Evolutionary conservation across 805 yeast genomes (phyloP).

Genomic region (Nakazawaea holstii): DNA sequence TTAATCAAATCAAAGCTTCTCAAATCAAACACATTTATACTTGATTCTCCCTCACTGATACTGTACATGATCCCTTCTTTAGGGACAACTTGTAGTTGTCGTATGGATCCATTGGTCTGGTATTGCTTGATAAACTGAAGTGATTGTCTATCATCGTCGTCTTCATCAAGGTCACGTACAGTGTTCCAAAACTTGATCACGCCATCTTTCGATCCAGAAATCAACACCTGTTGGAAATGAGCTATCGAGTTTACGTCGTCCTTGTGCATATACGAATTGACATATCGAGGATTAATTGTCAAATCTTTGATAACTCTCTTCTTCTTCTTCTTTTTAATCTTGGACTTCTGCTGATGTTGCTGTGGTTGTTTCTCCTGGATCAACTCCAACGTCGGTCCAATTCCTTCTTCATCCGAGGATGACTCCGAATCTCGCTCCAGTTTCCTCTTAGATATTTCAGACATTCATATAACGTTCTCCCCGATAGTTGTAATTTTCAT

Average conservation of each 20-base stretch:
- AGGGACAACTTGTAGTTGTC: conserved; percentile 13
- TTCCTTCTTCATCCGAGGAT: conserved; percentile 2
- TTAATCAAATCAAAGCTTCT: conserved; percentile 29
- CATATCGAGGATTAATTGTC: conserved; percentile 1
- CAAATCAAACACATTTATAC: conserved; percentile 29
- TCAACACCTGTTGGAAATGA: conserved; percentile 13
- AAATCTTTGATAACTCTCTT: neutral
- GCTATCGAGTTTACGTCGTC: conserved; percentile 1
- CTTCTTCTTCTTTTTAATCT: neutral
- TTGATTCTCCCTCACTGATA: conserved; percentile 16
- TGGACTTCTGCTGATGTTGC: neutral
- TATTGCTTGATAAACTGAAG: conserved; percentile 28
- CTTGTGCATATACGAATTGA: conserved; percentile 13
- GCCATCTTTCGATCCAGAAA: conserved; percentile 28
- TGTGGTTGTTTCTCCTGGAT: neutral
- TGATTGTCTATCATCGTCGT: conserved; percentile 8
- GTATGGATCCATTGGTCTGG: conserved; percentile 17
- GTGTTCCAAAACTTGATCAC: conserved; percentile 28
- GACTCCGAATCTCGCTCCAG: neutral
- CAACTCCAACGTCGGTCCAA: conserved; percentile 6
- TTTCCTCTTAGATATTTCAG: neutral
- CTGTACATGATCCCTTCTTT: conserved; percentile 23
- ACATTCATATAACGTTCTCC: neutral
- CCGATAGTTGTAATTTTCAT: too few relatives aligned
- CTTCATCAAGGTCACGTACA: neutral